phyloP scores from a whole-genome alignment of 306 rosid genomes.

The Fragaria iinumae region DNA sequence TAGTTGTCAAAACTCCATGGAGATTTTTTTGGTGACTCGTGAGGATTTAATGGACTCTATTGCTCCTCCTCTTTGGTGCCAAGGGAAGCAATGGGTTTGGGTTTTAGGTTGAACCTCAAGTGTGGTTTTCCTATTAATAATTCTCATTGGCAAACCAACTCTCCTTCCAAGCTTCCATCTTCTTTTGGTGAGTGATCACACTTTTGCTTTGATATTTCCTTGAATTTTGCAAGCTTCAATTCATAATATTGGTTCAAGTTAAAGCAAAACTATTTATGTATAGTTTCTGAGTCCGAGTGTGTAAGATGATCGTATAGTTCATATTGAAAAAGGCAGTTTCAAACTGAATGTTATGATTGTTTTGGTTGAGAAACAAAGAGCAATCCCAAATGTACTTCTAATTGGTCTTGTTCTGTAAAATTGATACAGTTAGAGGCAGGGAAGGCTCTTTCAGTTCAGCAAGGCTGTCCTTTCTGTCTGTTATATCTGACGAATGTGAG shows the following conservation, averaged over 20 bases:
- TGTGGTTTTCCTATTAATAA: conserved; percentile 46
- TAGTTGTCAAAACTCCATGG: conserved; percentile 5
- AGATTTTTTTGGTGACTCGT: conserved; percentile 6
- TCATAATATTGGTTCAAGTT: neutral
- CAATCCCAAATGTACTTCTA: conserved; percentile 1
- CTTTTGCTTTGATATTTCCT: neutral
- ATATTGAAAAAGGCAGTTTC: neutral
- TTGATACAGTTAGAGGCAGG: conserved; percentile 58
- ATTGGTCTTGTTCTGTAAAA: neutral
- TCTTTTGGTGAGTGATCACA: conserved; percentile 50
- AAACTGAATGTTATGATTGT: neutral
- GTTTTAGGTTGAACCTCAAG: conserved; percentile 58
- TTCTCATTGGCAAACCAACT: conserved; percentile 38
- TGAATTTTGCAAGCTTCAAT: neutral
- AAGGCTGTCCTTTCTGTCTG: conserved; percentile 55
- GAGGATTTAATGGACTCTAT: conserved; percentile 49
- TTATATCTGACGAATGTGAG: conserved; percentile 59
- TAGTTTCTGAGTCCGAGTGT: neutral
- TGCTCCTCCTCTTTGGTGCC: conserved; percentile 33
- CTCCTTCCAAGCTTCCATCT: conserved; percentile 50
- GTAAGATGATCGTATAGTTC: neutral
- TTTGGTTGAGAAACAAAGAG: neutral
- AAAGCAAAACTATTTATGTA: neutral
- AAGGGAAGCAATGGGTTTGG: conserved; percentile 53
- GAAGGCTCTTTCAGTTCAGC: conserved; percentile 45